A percentile compares a stretch with the other conserved stretches of the same genome.
phyloP scores from a whole-genome alignment of 140 eudicot genomes.

The Ambrosia hybrid region DNA sequence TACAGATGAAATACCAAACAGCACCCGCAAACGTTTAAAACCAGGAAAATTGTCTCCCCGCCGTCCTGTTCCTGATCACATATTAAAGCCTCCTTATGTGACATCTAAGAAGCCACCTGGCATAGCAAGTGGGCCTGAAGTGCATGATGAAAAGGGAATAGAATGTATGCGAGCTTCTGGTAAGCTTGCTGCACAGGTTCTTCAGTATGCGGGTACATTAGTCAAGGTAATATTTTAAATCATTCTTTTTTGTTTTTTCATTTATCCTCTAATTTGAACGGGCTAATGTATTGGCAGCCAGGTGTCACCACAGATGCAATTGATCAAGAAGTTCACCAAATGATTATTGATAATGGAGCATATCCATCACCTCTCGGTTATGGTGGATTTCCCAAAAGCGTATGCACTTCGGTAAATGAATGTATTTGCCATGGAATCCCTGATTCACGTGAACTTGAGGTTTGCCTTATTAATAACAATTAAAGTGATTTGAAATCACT shows the following conservation, averaged over 20 bases:
- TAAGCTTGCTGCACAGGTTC: conserved; percentile 91
- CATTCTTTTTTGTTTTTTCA: too few relatives aligned
- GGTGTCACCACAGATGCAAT: conserved; percentile 89
- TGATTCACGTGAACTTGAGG: conserved; percentile 95
- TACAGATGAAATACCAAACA: conserved; percentile 46
- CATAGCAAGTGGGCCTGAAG: conserved; percentile 59
- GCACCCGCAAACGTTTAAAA: conserved; percentile 52
- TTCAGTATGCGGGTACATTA: conserved; percentile 87
- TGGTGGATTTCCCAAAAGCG: conserved; percentile 99
- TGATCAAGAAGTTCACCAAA: conserved; percentile 88
- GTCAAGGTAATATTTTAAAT: conserved; percentile 58
- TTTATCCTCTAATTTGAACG: conserved; percentile 11
- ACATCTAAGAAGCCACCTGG: conserved; percentile 58
- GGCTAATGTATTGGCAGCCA: conserved; percentile 70
- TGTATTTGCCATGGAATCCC: conserved; percentile 99
- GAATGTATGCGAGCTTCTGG: conserved; percentile 92
- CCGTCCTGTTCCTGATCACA: conserved; percentile 78
- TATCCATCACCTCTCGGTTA: conserved; percentile 97
- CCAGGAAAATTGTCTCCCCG: conserved; percentile 84
- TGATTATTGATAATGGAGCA: conserved; percentile 92
- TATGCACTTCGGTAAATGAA: conserved; percentile 93
- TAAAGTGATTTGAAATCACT: conserved; percentile 1
- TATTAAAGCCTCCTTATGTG: conserved; percentile 78
- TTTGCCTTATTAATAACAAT: conserved; percentile 24
- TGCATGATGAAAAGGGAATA: conserved; percentile 77